phyloP scores from a whole-genome alignment of 2,329 filamentous ascomycete species.

The Sphaerulina populicola region DNA sequence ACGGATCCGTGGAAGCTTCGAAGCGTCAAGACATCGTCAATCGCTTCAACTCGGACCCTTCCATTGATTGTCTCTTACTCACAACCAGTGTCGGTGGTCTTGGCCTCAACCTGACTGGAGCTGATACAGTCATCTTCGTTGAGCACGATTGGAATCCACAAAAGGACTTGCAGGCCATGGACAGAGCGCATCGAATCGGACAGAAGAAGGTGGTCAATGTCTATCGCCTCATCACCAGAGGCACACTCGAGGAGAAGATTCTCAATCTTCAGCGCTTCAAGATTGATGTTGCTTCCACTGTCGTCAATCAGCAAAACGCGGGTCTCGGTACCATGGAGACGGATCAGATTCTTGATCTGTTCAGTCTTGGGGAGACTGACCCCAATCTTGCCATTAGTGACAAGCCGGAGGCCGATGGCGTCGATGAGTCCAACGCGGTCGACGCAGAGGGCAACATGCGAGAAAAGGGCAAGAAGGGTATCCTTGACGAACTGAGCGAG shows the following conservation, averaged over 20 bases:
- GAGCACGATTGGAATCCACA: slow-evolving; percentile 99
- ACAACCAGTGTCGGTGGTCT: slow-evolving; percentile 93
- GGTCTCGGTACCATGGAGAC: slow-evolving; percentile 95
- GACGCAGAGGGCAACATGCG: slow-evolving; percentile 79
- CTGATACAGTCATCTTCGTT: slow-evolving; percentile 97
- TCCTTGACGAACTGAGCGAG: slow-evolving; percentile 89
- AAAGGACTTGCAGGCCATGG: slow-evolving; percentile 98
- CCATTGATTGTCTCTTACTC: slow-evolving; percentile 85
- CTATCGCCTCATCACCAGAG: slow-evolving; percentile 89
- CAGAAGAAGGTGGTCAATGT: slow-evolving; percentile 99
- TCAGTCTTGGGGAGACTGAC: slow-evolving; percentile 74
- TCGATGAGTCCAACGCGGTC: slow-evolving; percentile 65
- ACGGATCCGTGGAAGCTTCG: slow-evolving; percentile 84
- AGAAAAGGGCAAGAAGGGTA: slow-evolving; percentile 93
- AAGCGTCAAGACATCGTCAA: slow-evolving; percentile 97
- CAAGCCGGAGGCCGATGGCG: slow-evolving; percentile 46
- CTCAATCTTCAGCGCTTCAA: slow-evolving; percentile 95
- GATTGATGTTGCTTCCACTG: slow-evolving; percentile 94
- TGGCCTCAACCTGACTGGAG: slow-evolving; percentile 88
- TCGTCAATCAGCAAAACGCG: slow-evolving; percentile 98
- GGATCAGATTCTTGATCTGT: slow-evolving; percentile 93
- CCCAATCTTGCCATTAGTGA: slow-evolving; percentile 29
- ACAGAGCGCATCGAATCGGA: slow-evolving; percentile 92
- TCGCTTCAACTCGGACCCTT: slow-evolving; percentile 95
- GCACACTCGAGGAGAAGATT: slow-evolving; percentile 97